Evolutionary conservation across 2,329 filamentous ascomycete species (phyloP).

Genomic region (Colletotrichum kahawae): DNA sequence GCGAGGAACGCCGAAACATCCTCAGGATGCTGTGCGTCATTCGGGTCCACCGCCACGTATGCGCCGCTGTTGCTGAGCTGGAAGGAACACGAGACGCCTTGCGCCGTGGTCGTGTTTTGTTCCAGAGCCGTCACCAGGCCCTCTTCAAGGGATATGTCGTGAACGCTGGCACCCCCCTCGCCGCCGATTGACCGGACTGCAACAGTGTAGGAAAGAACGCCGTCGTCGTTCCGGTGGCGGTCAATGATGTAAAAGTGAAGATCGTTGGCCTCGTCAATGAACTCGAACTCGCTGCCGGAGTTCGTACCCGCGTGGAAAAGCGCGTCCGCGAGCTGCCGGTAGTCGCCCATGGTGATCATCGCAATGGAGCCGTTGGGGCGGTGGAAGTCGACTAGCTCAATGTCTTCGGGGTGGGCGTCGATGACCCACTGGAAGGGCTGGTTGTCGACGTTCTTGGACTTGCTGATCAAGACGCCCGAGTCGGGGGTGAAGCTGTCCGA

Average conservation of each 20-base stretch:
- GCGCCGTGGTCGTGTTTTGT: constrained; percentile 29
- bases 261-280: constrained; percentile 49
- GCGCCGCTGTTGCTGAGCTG: constrained; percentile 50
- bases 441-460: constrained; percentile 50
- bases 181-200: constrained; percentile 49
- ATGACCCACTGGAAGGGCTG: constrained; percentile 60
- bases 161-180: constrained; percentile 32
- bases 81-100: constrained; percentile 50
- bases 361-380: constrained; percentile 51
- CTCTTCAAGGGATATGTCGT: constrained; percentile 40
- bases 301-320: constrained; percentile 59
- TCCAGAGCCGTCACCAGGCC: constrained; percentile 33
- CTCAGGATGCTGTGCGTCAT: constrained; percentile 29
- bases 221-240: constrained; percentile 42
- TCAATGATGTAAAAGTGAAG: constrained; percentile 56
- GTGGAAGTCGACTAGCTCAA: constrained; percentile 53
- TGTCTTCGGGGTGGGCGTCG: constrained; percentile 59
- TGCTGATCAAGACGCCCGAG: constrained; percentile 57
- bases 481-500: constrained; percentile 57
- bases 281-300: constrained; percentile 55
- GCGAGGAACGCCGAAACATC: constrained; percentile 43
- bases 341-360: constrained; percentile 57
- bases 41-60: constrained; percentile 26
- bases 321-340: constrained; percentile 57
- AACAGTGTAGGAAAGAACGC: constrained; percentile 53